These are phyloP conservation scores for Heritiera fomes DNA, from an alignment of 345 rosid species.

Conservation along the genomic window DNA sequence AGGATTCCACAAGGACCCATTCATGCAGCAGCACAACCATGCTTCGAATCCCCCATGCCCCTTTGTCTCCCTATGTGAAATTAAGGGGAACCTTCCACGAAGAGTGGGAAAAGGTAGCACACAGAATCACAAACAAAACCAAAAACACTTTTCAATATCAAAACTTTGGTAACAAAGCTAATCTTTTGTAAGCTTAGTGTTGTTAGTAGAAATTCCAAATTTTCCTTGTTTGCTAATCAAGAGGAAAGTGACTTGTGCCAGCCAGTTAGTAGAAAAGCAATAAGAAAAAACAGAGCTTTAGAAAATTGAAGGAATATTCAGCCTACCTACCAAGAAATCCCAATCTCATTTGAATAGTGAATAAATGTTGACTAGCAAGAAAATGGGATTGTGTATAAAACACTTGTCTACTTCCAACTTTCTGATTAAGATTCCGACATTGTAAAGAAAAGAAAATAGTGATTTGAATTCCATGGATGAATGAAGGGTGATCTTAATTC, in stretches of 20 bases:
- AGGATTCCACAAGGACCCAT: slow-evolving; percentile 4
- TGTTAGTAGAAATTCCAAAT: slow-evolving; percentile 7
- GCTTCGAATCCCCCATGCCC: background rate
- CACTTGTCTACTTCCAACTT: slow-evolving; percentile 5
- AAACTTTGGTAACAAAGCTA: background rate
- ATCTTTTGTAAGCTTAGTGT: background rate
- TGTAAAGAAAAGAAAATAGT: background rate
- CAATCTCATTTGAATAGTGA: background rate
- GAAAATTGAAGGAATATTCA: slow-evolving; percentile 23
- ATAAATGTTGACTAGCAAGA: background rate
- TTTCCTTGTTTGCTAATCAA: background rate
- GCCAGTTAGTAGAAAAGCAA: too few relatives aligned
- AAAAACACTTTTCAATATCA: slow-evolving; percentile 1
- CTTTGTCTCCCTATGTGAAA: slow-evolving; percentile 11
- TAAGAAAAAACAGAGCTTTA: background rate
- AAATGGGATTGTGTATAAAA: background rate
- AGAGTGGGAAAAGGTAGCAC: slow-evolving; percentile 5
- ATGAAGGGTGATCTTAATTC: background rate
- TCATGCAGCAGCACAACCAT: slow-evolving; percentile 1
- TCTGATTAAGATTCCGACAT: background rate
- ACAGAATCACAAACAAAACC: background rate
- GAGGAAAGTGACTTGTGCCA: background rate
- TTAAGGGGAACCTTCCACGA: slow-evolving; percentile 19
- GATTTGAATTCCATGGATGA: background rate
- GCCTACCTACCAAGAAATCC: background rate